Base-by-base conservation (phyloP, 2,329 filamentous ascomycete genomes). In the Fusarium vanettenii region DNA sequence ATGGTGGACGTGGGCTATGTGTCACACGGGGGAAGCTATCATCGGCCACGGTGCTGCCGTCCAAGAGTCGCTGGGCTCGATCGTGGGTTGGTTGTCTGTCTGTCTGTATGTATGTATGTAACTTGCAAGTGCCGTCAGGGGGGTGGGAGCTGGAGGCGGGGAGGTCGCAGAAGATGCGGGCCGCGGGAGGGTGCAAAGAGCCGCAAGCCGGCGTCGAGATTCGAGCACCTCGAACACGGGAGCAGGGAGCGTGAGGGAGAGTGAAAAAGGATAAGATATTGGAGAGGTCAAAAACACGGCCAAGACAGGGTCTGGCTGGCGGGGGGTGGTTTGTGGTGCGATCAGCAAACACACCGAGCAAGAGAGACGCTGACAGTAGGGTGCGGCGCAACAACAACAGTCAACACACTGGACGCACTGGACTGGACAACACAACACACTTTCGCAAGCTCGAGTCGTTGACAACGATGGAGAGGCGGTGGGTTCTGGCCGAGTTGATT, bases 1-100 rank as follows among this genome's bases (percentile, higher is more conserved):
- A 89, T 89, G 82, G 78, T 78, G 76, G 70, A 68, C 71, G 74
- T 60, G 29, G 69, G 60, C 55, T 71, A 20, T 69, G 37, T 70
- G 69, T 79, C 72, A 80, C 70, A 69, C 74, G 66, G 72, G 64
- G 66, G 50, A 71, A 60, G 71, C 71, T 75, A 73, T 79, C 79
- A 80, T 81, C 71, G 69, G 78, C 72, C 72, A 72, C 76, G 72
- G 64, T 64, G 65, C 59, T 73, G 66, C 65, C 74, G 74, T 71
- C 67, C 64, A 64, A 45, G 45, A 39, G 48, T 61, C 59, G 73
- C 60, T 68, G 64, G 61, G 61, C 62, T 75, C 62, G 66, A 73
- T 71, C 52, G 73, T 60, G 31, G 31, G 50, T 55, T 66, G 73
- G 70, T 65, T 72, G 71, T 50, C 20, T 22, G 37, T n/a, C 16